Evolutionary conservation across 257 asterid species (phyloP).

Genomic region (Ophiorrhiza pumila): DNA sequence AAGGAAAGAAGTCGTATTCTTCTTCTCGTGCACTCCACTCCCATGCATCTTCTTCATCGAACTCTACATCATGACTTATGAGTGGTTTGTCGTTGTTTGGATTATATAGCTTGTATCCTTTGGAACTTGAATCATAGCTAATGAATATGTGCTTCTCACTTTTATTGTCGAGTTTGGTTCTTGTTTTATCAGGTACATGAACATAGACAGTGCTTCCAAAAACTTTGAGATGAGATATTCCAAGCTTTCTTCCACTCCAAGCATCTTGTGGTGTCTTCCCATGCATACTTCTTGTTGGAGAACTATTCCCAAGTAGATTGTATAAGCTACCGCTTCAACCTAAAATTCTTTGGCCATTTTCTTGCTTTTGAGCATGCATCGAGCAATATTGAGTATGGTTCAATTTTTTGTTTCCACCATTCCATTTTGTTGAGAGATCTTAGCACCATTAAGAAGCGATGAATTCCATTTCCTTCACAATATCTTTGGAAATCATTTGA

Average conservation of each 20-base stretch:
- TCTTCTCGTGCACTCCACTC: not conserved
- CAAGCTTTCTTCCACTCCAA: not conserved
- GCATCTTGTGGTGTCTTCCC: conserved; percentile 5
- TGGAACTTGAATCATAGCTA: not conserved
- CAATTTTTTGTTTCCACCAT: not conserved
- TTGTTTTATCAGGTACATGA: not conserved
- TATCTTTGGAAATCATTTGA: not conserved
- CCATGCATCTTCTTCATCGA: not conserved
- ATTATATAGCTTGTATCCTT: conserved; percentile 12
- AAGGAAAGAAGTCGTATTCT: not conserved
- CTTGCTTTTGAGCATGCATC: not conserved
- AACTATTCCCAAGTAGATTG: not conserved
- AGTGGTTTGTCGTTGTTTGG: not conserved
- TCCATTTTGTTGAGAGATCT: not conserved
- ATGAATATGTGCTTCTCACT: not conserved
- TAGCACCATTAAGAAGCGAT: not conserved
- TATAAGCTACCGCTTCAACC: not conserved
- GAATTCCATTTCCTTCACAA: not conserved
- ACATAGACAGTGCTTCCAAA: not conserved
- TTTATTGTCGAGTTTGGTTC: not conserved
- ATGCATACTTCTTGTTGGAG: not conserved
- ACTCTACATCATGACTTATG: not conserved
- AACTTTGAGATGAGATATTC: not conserved
- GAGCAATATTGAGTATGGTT: not conserved
- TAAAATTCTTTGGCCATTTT: not conserved